Evolutionary conservation across 2,329 filamentous ascomycete species (phyloP).

Genomic region (Cyphellophora europaea): DNA sequence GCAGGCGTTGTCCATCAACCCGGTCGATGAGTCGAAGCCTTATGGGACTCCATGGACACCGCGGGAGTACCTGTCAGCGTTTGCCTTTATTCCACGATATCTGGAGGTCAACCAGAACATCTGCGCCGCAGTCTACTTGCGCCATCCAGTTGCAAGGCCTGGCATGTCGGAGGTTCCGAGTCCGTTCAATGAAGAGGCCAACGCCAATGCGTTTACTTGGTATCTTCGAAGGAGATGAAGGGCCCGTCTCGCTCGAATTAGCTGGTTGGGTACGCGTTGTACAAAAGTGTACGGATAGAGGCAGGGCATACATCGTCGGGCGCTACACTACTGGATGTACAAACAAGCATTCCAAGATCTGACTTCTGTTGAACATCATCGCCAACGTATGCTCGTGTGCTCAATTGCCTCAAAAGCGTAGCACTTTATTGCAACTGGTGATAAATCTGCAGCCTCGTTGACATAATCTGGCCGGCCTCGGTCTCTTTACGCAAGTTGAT

Average conservation of each 20-base stretch:
- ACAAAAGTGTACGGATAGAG: not conserved
- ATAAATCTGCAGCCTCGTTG: no score
- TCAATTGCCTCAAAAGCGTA: no score
- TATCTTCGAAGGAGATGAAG: conserved; percentile 71
- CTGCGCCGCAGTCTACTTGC: conserved; percentile 87
- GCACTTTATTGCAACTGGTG: no score
- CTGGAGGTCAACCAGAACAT: conserved; percentile 97
- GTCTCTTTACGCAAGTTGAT: no score
- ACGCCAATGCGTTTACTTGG: conserved; percentile 85
- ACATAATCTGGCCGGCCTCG: no score
- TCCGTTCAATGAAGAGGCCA: conserved; percentile 62
- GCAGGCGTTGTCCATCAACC: not conserved
- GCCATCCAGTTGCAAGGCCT: conserved; percentile 82
- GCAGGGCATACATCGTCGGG: no score
- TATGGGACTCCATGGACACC: conserved; percentile 89
- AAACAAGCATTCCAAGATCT: no score
- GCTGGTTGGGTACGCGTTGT: not conserved
- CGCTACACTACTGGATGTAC: not conserved
- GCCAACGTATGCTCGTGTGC: no score
- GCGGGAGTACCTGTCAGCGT: conserved; percentile 76
- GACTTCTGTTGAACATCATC: no score
- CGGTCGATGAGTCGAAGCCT: conserved; percentile 51
- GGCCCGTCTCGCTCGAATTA: not conserved
- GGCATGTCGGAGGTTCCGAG: conserved; percentile 76
- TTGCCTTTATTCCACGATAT: conserved; percentile 90